Evolutionary conservation across 2,329 filamentous ascomycete species (phyloP).

Genomic region (Berkeleyomyces rouxiae): DNA sequence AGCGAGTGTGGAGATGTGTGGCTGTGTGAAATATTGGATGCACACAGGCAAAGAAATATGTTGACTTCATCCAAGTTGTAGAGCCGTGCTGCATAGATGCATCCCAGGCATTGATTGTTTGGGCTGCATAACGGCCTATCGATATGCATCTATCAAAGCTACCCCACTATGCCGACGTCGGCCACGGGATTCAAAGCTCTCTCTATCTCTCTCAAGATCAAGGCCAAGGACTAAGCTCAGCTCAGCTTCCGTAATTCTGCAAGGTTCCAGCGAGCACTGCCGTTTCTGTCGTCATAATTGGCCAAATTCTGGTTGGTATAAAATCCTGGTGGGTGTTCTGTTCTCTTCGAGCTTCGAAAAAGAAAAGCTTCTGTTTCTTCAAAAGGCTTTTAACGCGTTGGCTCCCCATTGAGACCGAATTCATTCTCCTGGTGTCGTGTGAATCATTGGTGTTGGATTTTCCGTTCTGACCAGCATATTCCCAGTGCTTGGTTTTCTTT

Average conservation of each 20-base stretch:
- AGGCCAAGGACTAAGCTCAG: too few species aligned
- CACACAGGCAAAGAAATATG: too few species aligned
- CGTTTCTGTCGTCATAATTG: too few species aligned
- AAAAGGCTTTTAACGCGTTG: background rate
- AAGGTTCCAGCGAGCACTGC: too few species aligned
- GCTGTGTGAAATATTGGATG: too few species aligned
- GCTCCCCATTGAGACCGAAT: too few species aligned
- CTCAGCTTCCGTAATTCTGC: too few species aligned
- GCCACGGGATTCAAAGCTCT: background rate
- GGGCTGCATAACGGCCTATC: background rate
- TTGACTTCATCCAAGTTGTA: too few species aligned
- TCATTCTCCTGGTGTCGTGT: too few species aligned
- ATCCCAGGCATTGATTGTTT: background rate
- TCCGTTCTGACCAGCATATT: background rate
- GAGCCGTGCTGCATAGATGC: background rate
- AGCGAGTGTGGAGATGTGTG: too few species aligned
- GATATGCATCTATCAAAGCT: background rate
- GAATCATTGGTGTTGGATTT: too few species aligned
- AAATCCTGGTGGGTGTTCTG: background rate
- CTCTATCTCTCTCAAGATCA: background rate
- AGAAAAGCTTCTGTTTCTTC: background rate
- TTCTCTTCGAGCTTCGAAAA: background rate
- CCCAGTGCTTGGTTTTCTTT: background rate
- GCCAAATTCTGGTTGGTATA: too few species aligned
- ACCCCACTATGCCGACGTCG: slow-evolving; percentile 7